Evolutionary conservation across 768 basidiomycete species (phyloP).

Genomic region (Podaxis sp.): DNA sequence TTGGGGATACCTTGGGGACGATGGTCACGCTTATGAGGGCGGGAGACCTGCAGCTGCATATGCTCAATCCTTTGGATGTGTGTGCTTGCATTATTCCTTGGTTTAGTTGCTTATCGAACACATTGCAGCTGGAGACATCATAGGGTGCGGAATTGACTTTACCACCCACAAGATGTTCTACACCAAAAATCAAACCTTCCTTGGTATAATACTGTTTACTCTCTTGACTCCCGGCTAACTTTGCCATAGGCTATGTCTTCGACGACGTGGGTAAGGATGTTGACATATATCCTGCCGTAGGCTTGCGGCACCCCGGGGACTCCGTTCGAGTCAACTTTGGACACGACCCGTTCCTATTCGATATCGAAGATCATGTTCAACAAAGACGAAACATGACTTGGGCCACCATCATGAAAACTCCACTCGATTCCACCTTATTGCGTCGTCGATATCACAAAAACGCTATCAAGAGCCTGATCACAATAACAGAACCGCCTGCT

Average conservation of each 20-base stretch:
- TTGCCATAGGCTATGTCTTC: slow-evolving; percentile 58
- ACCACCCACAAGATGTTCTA: slow-evolving; percentile 79
- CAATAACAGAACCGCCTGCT: slow-evolving; percentile 12
- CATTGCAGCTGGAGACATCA: slow-evolving; percentile 71
- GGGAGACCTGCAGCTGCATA: slow-evolving; percentile 72
- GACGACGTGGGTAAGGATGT: slow-evolving; percentile 66
- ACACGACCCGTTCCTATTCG: slow-evolving; percentile 80
- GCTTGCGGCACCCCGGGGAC: slow-evolving; percentile 80
- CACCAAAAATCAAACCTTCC: slow-evolving; percentile 80
- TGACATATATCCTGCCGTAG: slow-evolving; percentile 84
- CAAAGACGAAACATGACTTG: slow-evolving; percentile 67
- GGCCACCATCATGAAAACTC: slow-evolving; percentile 61
- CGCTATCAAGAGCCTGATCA: slow-evolving; percentile 17
- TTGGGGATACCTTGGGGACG: slow-evolving; percentile 94
- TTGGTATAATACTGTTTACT: slow-evolving; percentile 44
- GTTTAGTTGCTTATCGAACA: slow-evolving; percentile 6
- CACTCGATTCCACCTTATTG: slow-evolving; percentile 43
- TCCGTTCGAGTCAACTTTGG: slow-evolving; percentile 87
- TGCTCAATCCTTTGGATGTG: slow-evolving; percentile 81
- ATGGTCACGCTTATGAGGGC: slow-evolving; percentile 74
- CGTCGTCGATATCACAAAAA: slow-evolving; percentile 24
- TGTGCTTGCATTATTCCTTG: slow-evolving; percentile 24
- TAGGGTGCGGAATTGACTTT: slow-evolving; percentile 95
- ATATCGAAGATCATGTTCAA: slow-evolving; percentile 85
- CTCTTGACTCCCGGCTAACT: slow-evolving; percentile 10